Conservation (phyloP, 2,329 filamentous ascomycete species). For the Paracorniculantispora psalliotae region DNA sequence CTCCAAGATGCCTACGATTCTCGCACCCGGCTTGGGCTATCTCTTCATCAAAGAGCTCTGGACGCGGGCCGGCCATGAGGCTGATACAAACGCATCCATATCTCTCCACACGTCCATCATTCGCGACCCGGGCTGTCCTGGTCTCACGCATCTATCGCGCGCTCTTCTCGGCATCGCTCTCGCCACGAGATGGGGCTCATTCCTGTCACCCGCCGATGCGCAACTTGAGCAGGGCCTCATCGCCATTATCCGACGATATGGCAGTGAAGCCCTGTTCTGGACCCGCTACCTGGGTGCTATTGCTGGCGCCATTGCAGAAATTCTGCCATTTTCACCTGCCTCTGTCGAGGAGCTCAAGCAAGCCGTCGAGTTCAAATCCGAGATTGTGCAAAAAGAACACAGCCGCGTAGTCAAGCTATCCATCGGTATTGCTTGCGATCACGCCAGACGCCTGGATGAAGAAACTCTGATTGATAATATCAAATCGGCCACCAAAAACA, state of each 20-base stretch:
- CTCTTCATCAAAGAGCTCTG: conserved; percentile 49
- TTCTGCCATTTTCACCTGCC: conserved; percentile 39
- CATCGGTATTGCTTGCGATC: conserved; percentile 28
- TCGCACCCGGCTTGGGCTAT: conserved; percentile 37
- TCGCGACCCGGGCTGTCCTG: conserved; percentile 64
- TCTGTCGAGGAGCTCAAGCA: conserved; percentile 29
- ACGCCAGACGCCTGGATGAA: conserved; percentile 27
- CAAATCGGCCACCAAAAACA: conserved; percentile 30
- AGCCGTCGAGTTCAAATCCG: conserved; percentile 27
- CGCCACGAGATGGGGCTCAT: conserved; percentile 69
- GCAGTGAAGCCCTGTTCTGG: conserved; percentile 44
- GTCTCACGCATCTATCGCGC: conserved; percentile 66
- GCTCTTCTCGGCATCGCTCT: conserved; percentile 66
- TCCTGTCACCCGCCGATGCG: conserved; percentile 45
- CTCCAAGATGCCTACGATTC: conserved; percentile 34
- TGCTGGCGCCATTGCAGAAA: conserved; percentile 36
- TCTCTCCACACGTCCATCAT: conserved; percentile 69
- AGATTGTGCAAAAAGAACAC: conserved; percentile 23
- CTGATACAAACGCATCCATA: conserved; percentile 55
- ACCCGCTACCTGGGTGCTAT: conserved; percentile 48
- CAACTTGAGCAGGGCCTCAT: conserved; percentile 39
- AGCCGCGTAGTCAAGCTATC: conserved; percentile 32
- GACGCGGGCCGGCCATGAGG: conserved; percentile 43
- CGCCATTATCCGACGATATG: conserved; percentile 33
- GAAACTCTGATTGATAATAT: conserved; percentile 30